These are phyloP conservation scores for Skeletonema marinoi DNA, from an alignment of 108 stramenopile genomes.

Conservation along the genomic window DNA sequence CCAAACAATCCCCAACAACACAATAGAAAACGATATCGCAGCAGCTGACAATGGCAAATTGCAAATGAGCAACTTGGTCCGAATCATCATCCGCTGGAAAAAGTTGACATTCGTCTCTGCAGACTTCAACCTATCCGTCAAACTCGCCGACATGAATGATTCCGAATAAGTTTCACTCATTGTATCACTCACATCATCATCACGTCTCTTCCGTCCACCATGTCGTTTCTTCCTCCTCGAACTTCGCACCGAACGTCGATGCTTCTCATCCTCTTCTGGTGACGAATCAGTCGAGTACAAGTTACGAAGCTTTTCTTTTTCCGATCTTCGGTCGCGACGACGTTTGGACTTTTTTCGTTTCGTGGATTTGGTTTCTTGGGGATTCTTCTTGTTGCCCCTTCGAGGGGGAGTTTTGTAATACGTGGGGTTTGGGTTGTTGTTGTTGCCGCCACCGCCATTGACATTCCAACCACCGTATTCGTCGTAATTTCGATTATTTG, in stretches of 20 bases:
- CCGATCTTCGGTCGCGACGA: not conserved
- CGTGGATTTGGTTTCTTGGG: not conserved
- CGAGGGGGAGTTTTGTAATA: not conserved
- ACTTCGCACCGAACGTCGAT: not conserved
- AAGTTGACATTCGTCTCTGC: not conserved
- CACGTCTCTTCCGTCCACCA: slow-evolving; percentile 13
- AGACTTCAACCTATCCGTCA: slow-evolving; percentile 6
- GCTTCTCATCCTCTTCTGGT: slow-evolving; percentile 14
- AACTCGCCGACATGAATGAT: slow-evolving; percentile 21
- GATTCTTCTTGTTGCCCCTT: not conserved
- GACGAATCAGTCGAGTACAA: slow-evolving; percentile 20
- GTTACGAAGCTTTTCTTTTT: slow-evolving; percentile 10
- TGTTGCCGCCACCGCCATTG: not conserved
- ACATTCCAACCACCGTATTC: not conserved
- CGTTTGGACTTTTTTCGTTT: not conserved
- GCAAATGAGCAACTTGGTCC: slow-evolving; percentile 54
- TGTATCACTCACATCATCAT: slow-evolving; percentile 6
- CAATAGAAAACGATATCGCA: slow-evolving; percentile 71
- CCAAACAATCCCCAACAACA: slow-evolving; percentile 77
- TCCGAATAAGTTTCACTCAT: slow-evolving; percentile 24
- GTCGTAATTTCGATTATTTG: slow-evolving; percentile 23
- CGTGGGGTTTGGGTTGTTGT: not conserved
- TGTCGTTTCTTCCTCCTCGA: slow-evolving; percentile 4
- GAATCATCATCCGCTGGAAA: slow-evolving; percentile 2
- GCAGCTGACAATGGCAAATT: slow-evolving; percentile 79